Base-by-base conservation (phyloP, 805 yeast species). In the Zygosaccharomyces bailii region DNA sequence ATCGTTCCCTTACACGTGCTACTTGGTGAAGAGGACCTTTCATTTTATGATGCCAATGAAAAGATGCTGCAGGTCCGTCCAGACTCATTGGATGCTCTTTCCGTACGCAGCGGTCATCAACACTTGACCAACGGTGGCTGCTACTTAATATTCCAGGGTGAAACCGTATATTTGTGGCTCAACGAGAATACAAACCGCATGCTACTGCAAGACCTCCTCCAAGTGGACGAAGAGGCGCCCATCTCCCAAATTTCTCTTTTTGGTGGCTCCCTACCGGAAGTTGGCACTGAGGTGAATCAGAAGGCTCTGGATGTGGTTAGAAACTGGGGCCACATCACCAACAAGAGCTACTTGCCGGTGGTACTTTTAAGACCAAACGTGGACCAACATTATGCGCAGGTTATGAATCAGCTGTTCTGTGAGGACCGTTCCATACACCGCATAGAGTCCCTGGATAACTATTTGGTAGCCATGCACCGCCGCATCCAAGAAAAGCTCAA, bases 161-260 rank as follows among this genome's bases (percentile, higher is more conserved):
- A 68, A 17, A 57, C 66, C 10, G 70, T 81, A 3, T 71, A 71
- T 41, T 68, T 90, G 29, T 84, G 86, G 80, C 68, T 90, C 33
- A 87, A 85, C 61, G 77, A 77, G 14, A 75, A 78, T 34, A 85
- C 86, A 0, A 80, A 83, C 52, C 79, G 83, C 7, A 63, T 79
- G 46, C 69, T 93, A 18, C 56, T 90, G 27, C 71, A 76, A 50
- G 97, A 90, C 61, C 65, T 93, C 44, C 81, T 91, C 56, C 96
- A 91, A 0, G 72, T 77, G 19, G 72, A 74, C 5, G 48, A 63
- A 3, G 34, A 43, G 4, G 48, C 48, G 33, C 56, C 53, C 10
- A 45, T 48, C 34, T 39, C 43, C 35, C 57, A 58, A 37, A 50
- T 69, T 4, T 34, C 60, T 3, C 50, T 66, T 17, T 39, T 51